A percentile compares a stretch with the other conserved stretches of the same genome.
Evolutionary conservation across 768 basidiomycete genomes (phyloP).

Genomic region (Calocybe indica): DNA sequence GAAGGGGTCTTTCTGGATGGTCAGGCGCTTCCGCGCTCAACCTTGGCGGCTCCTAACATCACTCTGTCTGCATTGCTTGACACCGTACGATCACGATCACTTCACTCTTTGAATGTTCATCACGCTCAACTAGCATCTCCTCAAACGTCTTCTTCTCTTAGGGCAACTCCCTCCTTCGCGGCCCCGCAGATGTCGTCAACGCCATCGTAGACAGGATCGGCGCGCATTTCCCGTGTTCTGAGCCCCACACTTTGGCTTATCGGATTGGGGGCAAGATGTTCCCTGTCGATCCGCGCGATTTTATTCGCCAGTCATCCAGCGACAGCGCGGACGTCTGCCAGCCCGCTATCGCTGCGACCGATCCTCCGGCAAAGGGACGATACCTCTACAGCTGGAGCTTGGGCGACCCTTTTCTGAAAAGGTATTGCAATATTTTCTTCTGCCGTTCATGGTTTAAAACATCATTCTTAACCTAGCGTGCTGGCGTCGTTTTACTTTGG

Average conservation of each 20-base stretch:
- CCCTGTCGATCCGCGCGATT: conserved; percentile 73
- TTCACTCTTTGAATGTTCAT: neutral
- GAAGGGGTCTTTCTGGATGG: conserved; percentile 74
- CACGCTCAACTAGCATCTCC: neutral
- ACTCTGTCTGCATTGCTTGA: conserved; percentile 63
- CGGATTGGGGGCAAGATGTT: conserved; percentile 64
- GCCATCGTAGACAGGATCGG: conserved; percentile 40
- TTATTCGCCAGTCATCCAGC: conserved; percentile 36
- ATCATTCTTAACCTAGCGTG: conserved; percentile 34
- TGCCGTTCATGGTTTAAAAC: neutral
- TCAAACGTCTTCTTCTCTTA: conserved; percentile 15
- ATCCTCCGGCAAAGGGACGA: conserved; percentile 50
- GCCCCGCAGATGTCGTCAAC: conserved; percentile 58
- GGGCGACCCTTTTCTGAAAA: conserved; percentile 71
- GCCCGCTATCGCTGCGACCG: conserved; percentile 55
- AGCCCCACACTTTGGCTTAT: conserved; percentile 60
- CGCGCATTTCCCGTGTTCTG: conserved; percentile 45
- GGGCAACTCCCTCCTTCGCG: conserved; percentile 77
- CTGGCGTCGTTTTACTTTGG: conserved; percentile 68
- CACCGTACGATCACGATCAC: conserved; percentile 40
- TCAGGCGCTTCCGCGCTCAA: conserved; percentile 49
- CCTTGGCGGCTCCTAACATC: conserved; percentile 39
- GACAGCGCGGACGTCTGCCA: conserved; percentile 38
- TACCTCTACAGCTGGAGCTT: conserved; percentile 76
- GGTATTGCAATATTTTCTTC: conserved; percentile 30